Evolutionary conservation across 2,329 filamentous ascomycete species (phyloP).

Genomic region (Aspergillus tubingensis): DNA sequence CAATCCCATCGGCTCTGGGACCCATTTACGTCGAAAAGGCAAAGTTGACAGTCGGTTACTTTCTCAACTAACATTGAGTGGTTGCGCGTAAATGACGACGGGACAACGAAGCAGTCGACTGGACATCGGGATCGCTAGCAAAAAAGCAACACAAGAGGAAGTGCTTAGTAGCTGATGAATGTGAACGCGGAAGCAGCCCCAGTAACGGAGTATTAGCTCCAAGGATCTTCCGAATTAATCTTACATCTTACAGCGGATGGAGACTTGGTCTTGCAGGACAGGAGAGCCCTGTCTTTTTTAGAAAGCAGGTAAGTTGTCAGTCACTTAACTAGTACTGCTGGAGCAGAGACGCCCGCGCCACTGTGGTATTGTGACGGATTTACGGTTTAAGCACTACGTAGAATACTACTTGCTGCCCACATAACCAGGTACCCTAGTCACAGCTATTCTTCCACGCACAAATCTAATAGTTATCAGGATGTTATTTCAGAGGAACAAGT

Average conservation of each 20-base stretch:
- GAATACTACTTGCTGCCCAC: neutral
- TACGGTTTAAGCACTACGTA: neutral
- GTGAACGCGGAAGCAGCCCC: conserved; percentile 27
- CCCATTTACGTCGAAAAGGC: too few relatives aligned
- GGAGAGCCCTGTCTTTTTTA: neutral
- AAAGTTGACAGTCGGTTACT: too few relatives aligned
- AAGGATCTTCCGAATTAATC: conserved; percentile 22
- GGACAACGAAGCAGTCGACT: neutral
- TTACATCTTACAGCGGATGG: conserved; percentile 10
- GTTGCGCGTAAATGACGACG: conserved; percentile 5
- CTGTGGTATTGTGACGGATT: conserved; percentile 9
- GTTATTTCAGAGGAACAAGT: neutral
- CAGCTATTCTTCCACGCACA: neutral
- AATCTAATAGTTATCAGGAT: neutral
- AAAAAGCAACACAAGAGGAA: neutral
- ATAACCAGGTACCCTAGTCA: neutral
- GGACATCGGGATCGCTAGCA: neutral
- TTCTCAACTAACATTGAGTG: neutral
- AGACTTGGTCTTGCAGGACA: neutral
- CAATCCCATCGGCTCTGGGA: neutral
- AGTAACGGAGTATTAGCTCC: conserved; percentile 17
- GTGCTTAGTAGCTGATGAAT: neutral
- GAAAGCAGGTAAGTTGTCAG: conserved; percentile 5
- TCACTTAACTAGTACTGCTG: neutral
- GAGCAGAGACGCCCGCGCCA: conserved; percentile 13